Evolutionary conservation across 306 rosid species (phyloP).

Genomic region (Quillaja saponaria): DNA sequence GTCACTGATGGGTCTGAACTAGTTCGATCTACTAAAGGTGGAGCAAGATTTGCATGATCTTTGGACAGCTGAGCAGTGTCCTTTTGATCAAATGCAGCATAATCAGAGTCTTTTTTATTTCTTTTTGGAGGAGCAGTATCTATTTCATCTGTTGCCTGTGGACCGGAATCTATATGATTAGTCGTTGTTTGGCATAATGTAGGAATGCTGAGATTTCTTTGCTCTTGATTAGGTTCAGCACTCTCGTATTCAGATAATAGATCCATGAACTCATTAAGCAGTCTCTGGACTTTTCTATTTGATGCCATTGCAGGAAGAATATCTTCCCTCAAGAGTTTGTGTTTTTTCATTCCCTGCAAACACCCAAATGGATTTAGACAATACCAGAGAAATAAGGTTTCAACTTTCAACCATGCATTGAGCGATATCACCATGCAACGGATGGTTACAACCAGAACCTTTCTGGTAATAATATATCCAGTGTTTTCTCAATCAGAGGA

Average conservation of each 20-base stretch:
- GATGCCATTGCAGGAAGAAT: constrained; percentile 98
- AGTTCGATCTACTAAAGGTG: constrained; percentile 17
- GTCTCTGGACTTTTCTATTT: constrained; percentile 90
- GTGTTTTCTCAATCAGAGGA: no score
- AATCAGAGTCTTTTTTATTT: constrained; percentile 22
- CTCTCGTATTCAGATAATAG: constrained; percentile 74
- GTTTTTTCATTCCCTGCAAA: constrained; percentile 88
- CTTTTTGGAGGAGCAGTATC: constrained; percentile 20
- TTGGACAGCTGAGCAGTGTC: constrained; percentile 23
- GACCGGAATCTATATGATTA: constrained; percentile 32
- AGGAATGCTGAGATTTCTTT: constrained; percentile 29
- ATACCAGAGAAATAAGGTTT: neutral
- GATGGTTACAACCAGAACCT: no score
- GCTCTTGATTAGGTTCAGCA: constrained; percentile 46
- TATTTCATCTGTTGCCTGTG: constrained; percentile 27
- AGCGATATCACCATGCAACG: no score
- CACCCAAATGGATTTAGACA: constrained; percentile 12
- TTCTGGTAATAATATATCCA: no score
- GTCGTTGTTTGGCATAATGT: constrained; percentile 34
- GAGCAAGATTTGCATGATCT: constrained; percentile 28
- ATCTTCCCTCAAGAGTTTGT: constrained; percentile 85
- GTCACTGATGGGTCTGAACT: constrained; percentile 37
- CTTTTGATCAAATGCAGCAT: constrained; percentile 20
- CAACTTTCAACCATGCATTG: no score
- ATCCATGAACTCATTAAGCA: constrained; percentile 95